These are phyloP conservation scores for Zychaea mexicana DNA, from an alignment of 371 early-diverging fungal species.

Conservation along the genomic window DNA sequence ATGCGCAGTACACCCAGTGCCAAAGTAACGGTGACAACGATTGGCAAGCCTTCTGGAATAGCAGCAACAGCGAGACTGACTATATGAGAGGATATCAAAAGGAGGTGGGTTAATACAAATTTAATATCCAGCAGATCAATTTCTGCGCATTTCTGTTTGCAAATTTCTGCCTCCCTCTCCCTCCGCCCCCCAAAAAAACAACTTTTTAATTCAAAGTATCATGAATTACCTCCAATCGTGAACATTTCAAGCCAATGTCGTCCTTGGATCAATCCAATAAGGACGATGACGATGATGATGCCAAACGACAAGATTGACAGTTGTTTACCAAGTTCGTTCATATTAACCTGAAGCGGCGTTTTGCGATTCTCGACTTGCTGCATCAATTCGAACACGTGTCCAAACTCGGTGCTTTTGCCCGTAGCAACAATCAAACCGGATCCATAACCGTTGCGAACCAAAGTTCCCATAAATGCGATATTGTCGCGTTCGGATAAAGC, in stretches of 20 bases:
- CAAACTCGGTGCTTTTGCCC: slow-evolving; percentile 86
- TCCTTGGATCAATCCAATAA: slow-evolving; percentile 89
- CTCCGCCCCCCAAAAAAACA: too few relatives aligned
- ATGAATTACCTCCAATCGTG: slow-evolving; percentile 76
- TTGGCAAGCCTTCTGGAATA: slow-evolving; percentile 94
- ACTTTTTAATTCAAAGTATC: neutral
- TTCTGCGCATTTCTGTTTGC: neutral
- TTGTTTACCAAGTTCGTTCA: slow-evolving; percentile 89
- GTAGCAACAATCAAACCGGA: slow-evolving; percentile 86
- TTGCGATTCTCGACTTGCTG: slow-evolving; percentile 81
- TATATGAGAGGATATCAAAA: slow-evolving; percentile 1
- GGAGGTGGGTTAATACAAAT: too few relatives aligned
- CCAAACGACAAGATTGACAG: slow-evolving; percentile 84
- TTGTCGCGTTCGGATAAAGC: slow-evolving; percentile 78
- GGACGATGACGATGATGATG: slow-evolving; percentile 86
- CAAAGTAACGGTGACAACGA: slow-evolving; percentile 91
- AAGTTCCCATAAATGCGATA: slow-evolving; percentile 89
- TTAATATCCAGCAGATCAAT: too few relatives aligned
- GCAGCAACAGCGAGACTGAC: slow-evolving; percentile 93
- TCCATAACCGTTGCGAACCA: slow-evolving; percentile 81
- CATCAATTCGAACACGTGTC: slow-evolving; percentile 83
- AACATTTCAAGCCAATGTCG: slow-evolving; percentile 94
- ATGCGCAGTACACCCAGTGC: slow-evolving; percentile 89
- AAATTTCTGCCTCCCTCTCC: neutral
- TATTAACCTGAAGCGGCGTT: slow-evolving; percentile 86